Evolutionary conservation across 1,139 yeast species (phyloP), one percentile per base, ranked within the genome.

Genomic region (Debaryomyces fabryi): DNA sequence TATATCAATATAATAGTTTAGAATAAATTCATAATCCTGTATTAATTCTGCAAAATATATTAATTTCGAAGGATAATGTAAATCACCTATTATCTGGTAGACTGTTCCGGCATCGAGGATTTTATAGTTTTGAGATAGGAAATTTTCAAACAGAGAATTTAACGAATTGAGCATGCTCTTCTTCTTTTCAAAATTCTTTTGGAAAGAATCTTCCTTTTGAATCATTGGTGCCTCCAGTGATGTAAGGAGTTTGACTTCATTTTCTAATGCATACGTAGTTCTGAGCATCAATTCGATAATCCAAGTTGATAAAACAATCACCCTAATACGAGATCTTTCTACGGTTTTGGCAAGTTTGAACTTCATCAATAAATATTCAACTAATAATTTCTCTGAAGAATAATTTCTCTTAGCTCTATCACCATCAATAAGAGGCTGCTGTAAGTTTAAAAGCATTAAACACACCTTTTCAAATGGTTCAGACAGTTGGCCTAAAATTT

Each of bases 261-360:
- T 52, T 45, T 66, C 67, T 8, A 67, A 49, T 15, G 55, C 53
- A 40, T 63, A 58, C 6, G 68, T 58, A 6, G 58, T 52, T 42
- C 76, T 54, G 6, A 72, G 58, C 59, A 68, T 61, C 10, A 88
- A 66, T 68, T 91, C 95, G 6, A 89, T 78, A 35, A 92, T 81
- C 97, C 97, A 92, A 50, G 87, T 81, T 0, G 92, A 82, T n/a
- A 92, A 64, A 49, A 90, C 76, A 0, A 79, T 72, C 33, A 79
- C 68, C 58, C 86, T 87, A 60, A 88, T 79, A 39, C 70, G 67
- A 49, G 69, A 71, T 15, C 63, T 67, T 34, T 67, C 77, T 53
- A 49, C 59, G 42, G 50, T 71, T 64, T 51, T 74, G 58, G 55
- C 79, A 51, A 54, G 55, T 46, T 39, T 64, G 44, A 88, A 74